Evolutionary conservation across 1,284 basidiomycete genomes (phyloP).

Genomic region (Peniophora sp.): DNA sequence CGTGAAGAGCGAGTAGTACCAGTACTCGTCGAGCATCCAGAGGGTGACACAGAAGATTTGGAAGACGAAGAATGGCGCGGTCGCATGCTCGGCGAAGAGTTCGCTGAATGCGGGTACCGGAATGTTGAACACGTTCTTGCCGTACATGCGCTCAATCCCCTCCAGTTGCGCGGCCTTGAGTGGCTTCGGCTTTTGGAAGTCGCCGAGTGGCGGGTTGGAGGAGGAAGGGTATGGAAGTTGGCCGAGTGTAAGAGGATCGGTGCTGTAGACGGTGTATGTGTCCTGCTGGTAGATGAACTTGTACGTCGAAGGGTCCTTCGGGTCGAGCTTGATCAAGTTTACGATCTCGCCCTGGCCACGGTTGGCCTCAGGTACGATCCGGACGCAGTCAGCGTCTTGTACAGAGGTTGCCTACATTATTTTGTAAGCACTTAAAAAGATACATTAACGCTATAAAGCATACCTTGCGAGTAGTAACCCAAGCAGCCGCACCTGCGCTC

Average conservation of each 20-base stretch:
- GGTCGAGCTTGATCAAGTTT: constrained; percentile 56
- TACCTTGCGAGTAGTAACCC: constrained; percentile 70
- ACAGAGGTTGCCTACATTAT: constrained; percentile 51
- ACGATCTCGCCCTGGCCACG: constrained; percentile 92
- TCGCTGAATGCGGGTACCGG: constrained; percentile 88
- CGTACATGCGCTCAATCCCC: constrained; percentile 59
- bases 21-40: constrained; percentile 96
- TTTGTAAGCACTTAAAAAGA: constrained; percentile 2
- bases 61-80: constrained; percentile 93
- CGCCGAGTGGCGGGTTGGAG: constrained; percentile 58
- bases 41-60: constrained; percentile 93
- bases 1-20: constrained; percentile 96
- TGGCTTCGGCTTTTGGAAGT: constrained; percentile 53
- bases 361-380: constrained; percentile 80
- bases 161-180: constrained; percentile 34
- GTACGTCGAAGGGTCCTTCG: constrained; percentile 52
- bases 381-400: constrained; percentile 72
- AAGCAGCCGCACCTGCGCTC: constrained; percentile 76
- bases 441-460: constrained; percentile 11
- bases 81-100: constrained; percentile 88
- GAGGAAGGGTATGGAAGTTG: constrained; percentile 89
- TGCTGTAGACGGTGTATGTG: constrained; percentile 73
- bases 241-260: constrained; percentile 61
- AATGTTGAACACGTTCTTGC: constrained; percentile 91
- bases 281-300: constrained; percentile 96